phyloP scores from a whole-genome alignment of 148 eudicot genomes.

The Cornus florida region DNA sequence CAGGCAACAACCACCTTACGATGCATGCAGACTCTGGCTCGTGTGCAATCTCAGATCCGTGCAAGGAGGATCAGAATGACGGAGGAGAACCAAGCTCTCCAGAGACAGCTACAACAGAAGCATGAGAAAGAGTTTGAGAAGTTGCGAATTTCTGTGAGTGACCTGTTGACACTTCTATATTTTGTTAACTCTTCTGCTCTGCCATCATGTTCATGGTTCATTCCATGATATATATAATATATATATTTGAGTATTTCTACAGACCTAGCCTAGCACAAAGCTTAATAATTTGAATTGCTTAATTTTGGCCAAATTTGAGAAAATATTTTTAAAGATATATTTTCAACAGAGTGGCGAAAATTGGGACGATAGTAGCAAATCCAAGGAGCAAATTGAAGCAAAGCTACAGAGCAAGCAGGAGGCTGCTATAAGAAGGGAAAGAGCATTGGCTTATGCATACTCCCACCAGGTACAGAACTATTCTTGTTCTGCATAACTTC shows the following conservation, averaged over 20 bases:
- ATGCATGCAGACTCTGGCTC: constrained; percentile 90
- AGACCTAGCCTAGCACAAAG: background rate
- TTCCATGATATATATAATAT: background rate
- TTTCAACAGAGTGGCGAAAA: constrained; percentile 56
- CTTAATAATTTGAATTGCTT: background rate
- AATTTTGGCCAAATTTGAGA: background rate
- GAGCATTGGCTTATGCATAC: constrained; percentile 86
- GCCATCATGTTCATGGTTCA: background rate
- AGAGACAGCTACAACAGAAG: constrained; percentile 78
- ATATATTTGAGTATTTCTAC: background rate
- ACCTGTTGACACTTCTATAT: background rate
- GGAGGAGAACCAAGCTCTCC: constrained; percentile 77
- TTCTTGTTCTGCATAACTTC: background rate
- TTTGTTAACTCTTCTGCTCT: too few relatives aligned
- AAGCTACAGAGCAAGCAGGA: constrained; percentile 63
- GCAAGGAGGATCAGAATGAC: constrained; percentile 70
- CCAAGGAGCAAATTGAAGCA: constrained; percentile 79
- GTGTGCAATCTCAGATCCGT: constrained; percentile 77
- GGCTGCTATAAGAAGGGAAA: constrained; percentile 81
- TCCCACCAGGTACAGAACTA: constrained; percentile 65
- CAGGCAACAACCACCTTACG: constrained; percentile 71
- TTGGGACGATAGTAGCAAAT: constrained; percentile 73
- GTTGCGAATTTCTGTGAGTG: constrained; percentile 53
- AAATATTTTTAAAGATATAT: background rate
- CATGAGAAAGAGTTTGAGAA: constrained; percentile 72